These are phyloP conservation scores for Passalora sequoiae DNA, from an alignment of 2,329 filamentous ascomycete genomes.

Conservation along the genomic window DNA sequence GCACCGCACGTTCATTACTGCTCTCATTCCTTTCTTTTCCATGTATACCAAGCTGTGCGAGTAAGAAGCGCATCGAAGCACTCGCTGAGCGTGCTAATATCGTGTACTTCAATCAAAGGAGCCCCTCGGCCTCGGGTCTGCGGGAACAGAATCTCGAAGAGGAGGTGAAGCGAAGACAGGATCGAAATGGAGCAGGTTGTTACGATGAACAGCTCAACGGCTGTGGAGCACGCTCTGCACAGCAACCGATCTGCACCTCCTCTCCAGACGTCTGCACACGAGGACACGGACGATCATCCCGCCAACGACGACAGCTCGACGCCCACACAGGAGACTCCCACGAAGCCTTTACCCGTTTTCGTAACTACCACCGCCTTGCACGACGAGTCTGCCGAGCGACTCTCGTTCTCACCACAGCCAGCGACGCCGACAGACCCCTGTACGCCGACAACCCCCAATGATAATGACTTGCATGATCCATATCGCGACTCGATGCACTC, in stretches of 20 bases:
- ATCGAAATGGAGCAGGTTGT: too few species aligned
- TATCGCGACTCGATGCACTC: conserved; percentile 30
- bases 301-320: conserved; percentile 10
- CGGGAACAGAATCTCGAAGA: background rate
- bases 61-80: too few species aligned
- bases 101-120: background rate
- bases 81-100: background rate
- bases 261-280: conserved; percentile 1
- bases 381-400: conserved; percentile 17
- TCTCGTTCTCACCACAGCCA: conserved; percentile 17
- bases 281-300: conserved; percentile 7
- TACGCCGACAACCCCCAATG: conserved; percentile 15
- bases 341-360: conserved; percentile 16
- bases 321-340: conserved; percentile 13
- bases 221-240: background rate
- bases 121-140: background rate
- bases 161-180: too few species aligned
- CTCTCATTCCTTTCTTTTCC: background rate
- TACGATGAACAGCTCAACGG: background rate
- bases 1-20: background rate
- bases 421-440: conserved; percentile 15
- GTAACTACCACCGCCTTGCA: conserved; percentile 19
- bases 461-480: conserved; percentile 16
- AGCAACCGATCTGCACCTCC: background rate
- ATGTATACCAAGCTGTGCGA: background rate